Evolutionary conservation across 2,329 filamentous ascomycete species (phyloP).

Genomic region (Escovopsis sp.): DNA sequence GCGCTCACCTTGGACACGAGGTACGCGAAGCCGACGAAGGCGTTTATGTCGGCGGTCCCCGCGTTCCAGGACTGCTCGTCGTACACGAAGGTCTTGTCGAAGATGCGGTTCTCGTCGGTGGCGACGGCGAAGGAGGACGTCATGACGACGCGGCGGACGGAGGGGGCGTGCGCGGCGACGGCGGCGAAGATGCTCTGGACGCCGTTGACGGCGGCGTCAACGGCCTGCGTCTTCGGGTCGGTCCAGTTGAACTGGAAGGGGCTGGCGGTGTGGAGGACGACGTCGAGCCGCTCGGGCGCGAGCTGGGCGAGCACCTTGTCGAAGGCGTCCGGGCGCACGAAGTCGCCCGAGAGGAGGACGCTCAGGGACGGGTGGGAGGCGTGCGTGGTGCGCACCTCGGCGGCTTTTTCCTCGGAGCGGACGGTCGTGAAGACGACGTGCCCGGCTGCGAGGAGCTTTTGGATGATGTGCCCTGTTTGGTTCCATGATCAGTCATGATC

Average conservation of each 20-base stretch:
- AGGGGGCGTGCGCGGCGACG: constrained; percentile 41
- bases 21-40: constrained; percentile 30
- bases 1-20: constrained; percentile 40
- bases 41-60: constrained; percentile 28
- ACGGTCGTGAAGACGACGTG: constrained; percentile 42
- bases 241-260: constrained; percentile 41
- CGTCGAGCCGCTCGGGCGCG: constrained; percentile 33
- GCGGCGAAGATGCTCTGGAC: constrained; percentile 59
- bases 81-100: constrained; percentile 26
- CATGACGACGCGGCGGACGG: constrained; percentile 56
- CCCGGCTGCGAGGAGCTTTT: constrained; percentile 35
- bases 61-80: constrained; percentile 40
- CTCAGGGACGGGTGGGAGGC: constrained; percentile 30
- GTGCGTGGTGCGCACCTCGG: constrained; percentile 27
- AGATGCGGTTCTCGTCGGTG: constrained; percentile 22
- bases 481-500: neutral
- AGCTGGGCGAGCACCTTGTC: constrained; percentile 36
- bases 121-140: constrained; percentile 43
- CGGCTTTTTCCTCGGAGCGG: constrained; percentile 37
- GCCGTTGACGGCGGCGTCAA: constrained; percentile 43
- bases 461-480: constrained; percentile 35
- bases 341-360: constrained; percentile 57
- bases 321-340: constrained; percentile 61
- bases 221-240: constrained; percentile 36
- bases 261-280: constrained; percentile 46